phyloP scores from a whole-genome alignment of 345 rosid species.

The Rhodamnia rubescens region DNA sequence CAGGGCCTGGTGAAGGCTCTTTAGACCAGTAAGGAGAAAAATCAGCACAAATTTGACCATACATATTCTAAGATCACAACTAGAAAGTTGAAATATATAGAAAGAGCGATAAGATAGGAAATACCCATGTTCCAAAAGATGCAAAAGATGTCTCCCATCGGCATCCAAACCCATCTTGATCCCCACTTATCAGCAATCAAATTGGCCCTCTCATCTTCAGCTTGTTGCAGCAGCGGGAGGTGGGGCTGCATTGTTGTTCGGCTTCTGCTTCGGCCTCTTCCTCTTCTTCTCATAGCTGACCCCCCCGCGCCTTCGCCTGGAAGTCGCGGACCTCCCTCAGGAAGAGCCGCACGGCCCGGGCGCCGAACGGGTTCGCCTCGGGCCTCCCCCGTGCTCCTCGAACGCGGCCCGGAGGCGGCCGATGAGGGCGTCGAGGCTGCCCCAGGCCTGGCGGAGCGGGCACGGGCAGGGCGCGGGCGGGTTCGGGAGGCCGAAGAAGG shows the following conservation, averaged over 20 bases:
- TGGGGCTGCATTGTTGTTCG: background rate
- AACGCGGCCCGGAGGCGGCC: constrained; percentile 94
- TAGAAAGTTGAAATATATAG: background rate
- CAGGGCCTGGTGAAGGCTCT: background rate
- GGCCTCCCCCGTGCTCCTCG: constrained; percentile 86
- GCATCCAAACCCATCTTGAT: background rate
- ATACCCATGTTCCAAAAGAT: background rate
- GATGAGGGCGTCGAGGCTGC: constrained; percentile 94
- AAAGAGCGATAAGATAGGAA: background rate
- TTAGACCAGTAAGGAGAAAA: background rate
- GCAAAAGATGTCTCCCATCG: background rate
- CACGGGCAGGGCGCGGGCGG: constrained; percentile 94
- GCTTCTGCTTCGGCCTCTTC: constrained; percentile 25
- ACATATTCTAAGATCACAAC: background rate
- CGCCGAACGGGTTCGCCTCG: constrained; percentile 83
- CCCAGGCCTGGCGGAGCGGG: constrained; percentile 94
- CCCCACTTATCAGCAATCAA: background rate
- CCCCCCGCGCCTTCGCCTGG: constrained; percentile 93
- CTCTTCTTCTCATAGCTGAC: constrained; percentile 88
- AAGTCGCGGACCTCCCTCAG: constrained; percentile 86
- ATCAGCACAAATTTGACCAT: background rate
- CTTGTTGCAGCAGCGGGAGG: background rate
- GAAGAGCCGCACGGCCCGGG: constrained; percentile 72
- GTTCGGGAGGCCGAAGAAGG: constrained; percentile 76
- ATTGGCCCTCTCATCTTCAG: background rate